Evolutionary conservation across 371 early-diverging fungal species (phyloP).

Genomic region (Mucor velutinosus): DNA sequence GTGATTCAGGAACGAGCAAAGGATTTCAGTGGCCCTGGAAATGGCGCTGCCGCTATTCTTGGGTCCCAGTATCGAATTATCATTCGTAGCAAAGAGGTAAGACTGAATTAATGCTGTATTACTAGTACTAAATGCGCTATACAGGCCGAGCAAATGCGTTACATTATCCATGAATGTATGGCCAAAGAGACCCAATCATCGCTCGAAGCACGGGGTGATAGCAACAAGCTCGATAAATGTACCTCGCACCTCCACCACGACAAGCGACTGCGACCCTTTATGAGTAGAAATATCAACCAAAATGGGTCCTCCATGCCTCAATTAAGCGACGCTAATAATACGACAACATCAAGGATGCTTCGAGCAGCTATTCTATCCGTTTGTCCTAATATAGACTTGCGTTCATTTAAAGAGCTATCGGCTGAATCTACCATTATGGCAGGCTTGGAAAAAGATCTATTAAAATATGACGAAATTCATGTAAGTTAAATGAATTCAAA

Average conservation of each 20-base stretch:
- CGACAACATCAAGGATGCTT: conserved; percentile 21
- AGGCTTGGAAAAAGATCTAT: conserved; percentile 61
- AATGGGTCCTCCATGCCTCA: neutral
- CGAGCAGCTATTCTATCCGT: conserved; percentile 40
- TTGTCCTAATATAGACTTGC: conserved; percentile 33
- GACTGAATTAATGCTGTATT: neutral
- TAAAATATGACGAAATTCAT: conserved; percentile 60
- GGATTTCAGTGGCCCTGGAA: conserved; percentile 23
- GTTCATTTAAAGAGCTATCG: conserved; percentile 39
- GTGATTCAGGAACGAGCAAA: conserved; percentile 41
- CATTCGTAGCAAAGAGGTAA: conserved; percentile 37
- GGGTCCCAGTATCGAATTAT: conserved; percentile 44
- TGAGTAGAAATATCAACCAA: conserved; percentile 7
- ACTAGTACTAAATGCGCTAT: neutral
- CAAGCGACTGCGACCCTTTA: conserved; percentile 21
- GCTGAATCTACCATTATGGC: conserved; percentile 46
- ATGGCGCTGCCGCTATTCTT: conserved; percentile 17
- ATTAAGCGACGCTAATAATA: conserved; percentile 7
- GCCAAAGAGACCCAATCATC: conserved; percentile 30
- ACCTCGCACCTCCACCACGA: neutral
- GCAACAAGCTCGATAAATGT: conserved; percentile 21
- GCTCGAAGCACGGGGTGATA: conserved; percentile 28
- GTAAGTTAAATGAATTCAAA: conserved; percentile 18
- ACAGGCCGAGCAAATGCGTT: conserved; percentile 12
- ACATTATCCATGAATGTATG: conserved; percentile 31